Conservation (phyloP, 2,329 filamentous ascomycete genomes). For the Talaromyces sp. region DNA sequence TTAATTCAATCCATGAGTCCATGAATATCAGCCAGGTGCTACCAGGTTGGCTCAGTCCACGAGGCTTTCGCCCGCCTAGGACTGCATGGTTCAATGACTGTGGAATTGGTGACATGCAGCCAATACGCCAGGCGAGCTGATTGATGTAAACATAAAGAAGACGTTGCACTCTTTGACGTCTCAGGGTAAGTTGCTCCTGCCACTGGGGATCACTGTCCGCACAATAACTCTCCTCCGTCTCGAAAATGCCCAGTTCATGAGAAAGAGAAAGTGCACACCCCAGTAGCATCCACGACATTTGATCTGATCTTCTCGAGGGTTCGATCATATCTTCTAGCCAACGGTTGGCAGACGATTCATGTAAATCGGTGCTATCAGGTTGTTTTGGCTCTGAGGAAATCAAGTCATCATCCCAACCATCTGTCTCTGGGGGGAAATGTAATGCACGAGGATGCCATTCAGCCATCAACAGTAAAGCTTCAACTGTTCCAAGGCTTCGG, state of each 20-base stretch:
- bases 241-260: conserved; percentile 57
- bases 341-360: conserved; percentile 37
- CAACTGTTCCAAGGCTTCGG: conserved; percentile 56
- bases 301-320: conserved; percentile 57
- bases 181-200: conserved; percentile 34
- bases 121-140: conserved; percentile 56
- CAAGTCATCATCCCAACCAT: conserved; percentile 60
- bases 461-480: conserved; percentile 57
- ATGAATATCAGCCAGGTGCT: conserved; percentile 57
- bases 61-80: conserved; percentile 31
- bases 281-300: conserved; percentile 64
- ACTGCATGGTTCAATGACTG: conserved; percentile 44
- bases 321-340: conserved; percentile 60
- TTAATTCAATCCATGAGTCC: conserved; percentile 55
- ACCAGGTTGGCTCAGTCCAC: conserved; percentile 43
- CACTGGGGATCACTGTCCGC: conserved; percentile 31
- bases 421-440: conserved; percentile 56
- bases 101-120: conserved; percentile 55
- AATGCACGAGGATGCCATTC: conserved; percentile 61
- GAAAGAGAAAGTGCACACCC: conserved; percentile 57
- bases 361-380: conserved; percentile 30
- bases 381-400: conserved; percentile 46
- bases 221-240: conserved; percentile 39
- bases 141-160: conserved; percentile 54
- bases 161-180: conserved; percentile 40